Conservation (phyloP, 768 basidiomycete genomes). For the Imleria badia region DNA sequence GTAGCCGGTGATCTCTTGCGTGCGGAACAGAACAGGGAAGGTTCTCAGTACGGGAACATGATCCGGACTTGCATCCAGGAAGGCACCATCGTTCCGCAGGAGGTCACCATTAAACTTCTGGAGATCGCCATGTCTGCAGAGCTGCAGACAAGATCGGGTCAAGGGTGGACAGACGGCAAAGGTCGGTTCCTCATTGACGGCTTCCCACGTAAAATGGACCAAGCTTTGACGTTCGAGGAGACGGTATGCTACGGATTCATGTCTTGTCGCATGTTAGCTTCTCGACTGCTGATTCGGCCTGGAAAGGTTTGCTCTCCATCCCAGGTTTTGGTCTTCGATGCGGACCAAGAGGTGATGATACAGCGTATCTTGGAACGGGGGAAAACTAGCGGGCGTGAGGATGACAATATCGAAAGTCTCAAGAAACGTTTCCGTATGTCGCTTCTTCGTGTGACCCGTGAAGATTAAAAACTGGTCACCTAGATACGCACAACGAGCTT, state of each 20-base stretch:
- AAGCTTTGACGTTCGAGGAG: slow-evolving; percentile 88
- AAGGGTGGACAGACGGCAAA: slow-evolving; percentile 66
- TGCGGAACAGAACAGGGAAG: slow-evolving; percentile 86
- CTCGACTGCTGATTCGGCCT: not conserved
- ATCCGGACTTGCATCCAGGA: slow-evolving; percentile 89
- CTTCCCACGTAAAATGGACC: slow-evolving; percentile 99
- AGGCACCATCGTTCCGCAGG: slow-evolving; percentile 93
- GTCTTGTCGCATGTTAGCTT: not conserved
- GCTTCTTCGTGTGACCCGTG: not conserved
- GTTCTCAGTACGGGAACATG: slow-evolving; percentile 78
- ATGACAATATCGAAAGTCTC: slow-evolving; percentile 92
- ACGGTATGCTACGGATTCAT: slow-evolving; percentile 48
- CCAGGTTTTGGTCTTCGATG: slow-evolving; percentile 81
- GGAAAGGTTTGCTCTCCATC: slow-evolving; percentile 76
- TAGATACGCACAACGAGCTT: slow-evolving; percentile 81
- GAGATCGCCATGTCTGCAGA: slow-evolving; percentile 85
- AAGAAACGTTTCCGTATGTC: slow-evolving; percentile 91
- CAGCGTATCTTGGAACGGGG: slow-evolving; percentile 83
- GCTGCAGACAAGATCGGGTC: slow-evolving; percentile 43
- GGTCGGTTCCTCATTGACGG: slow-evolving; percentile 96
- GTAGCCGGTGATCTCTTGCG: slow-evolving; percentile 96
- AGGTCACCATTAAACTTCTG: slow-evolving; percentile 93
- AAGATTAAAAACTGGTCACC: not conserved
- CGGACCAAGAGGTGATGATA: slow-evolving; percentile 86
- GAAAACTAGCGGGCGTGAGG: slow-evolving; percentile 93